Base-by-base conservation (phyloP, 2,329 filamentous ascomycete species). In the Talaromyces islandicus region DNA sequence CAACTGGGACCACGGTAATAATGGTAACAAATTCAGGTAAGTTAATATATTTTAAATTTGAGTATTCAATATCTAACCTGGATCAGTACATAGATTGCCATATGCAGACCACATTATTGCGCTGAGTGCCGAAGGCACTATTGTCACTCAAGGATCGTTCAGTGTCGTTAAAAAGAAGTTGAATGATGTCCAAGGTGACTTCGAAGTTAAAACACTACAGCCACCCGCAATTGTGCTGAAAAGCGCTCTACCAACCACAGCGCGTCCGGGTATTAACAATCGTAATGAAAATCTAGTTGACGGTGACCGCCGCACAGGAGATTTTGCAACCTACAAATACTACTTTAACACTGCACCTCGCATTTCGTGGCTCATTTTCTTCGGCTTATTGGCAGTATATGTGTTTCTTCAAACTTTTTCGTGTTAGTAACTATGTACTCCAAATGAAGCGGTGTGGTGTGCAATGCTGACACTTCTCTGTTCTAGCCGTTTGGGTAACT, bases 71-170 rank as follows among this genome's bases (percentile, higher is more conserved):
- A 2, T 17, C 43, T 21, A 24, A 48, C 43, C 24, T 43, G 61
- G 32, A 35, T 12, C 64, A 66, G 70, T 72, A 7, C 75, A 75
- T 53, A 74, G 75, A 43, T 68, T 78, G n/a, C 71, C 75, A 5
- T 76, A 72, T 59, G 70, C 73, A 6, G 77, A 80, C 63, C 70
- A 77, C 48, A 75, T 80, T 50, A 64, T 80, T 38, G 73, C 71
- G 6, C 67, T 80, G 43, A 70, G 73, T 35, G 62, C 65, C 14
- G 63, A 72, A 7, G 78, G 78, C 21, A 68, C 68, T 10, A 68
- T 79, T 38, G 51, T 63, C 11, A 74, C 80, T 63, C 75, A 78
- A 66, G 77, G 78, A 11, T 73, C 59, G 53, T 78, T 76, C 60
- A 62, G 69, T 25, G 64, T 69, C 24, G 43, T 48, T 11, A n/a